Conservation (phyloP, 306 rosid species). For the Vigna trinervia region DNA sequence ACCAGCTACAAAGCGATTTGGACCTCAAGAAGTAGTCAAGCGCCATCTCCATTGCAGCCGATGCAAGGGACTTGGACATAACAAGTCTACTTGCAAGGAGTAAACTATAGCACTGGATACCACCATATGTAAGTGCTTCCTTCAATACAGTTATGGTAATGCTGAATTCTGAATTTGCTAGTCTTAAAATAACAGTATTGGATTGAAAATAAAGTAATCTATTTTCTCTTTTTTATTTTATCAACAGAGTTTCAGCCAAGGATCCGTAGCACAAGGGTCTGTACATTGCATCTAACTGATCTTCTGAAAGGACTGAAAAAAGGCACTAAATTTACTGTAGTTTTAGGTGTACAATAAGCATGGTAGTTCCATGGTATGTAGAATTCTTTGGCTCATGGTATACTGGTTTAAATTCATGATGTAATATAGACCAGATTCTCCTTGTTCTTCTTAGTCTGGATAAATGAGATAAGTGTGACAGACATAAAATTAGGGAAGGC, state of each 20-base stretch:
- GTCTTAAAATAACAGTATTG: slow-evolving; percentile 8
- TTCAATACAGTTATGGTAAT: slow-evolving; percentile 5
- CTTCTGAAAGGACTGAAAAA: slow-evolving; percentile 40
- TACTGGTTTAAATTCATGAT: slow-evolving; percentile 37
- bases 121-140: slow-evolving; percentile 47
- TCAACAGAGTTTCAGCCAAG: slow-evolving; percentile 51
- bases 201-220: slow-evolving; percentile 25
- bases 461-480: neutral
- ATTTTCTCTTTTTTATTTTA: slow-evolving; percentile 27
- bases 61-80: slow-evolving; percentile 96
- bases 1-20: slow-evolving; percentile 77
- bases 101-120: slow-evolving; percentile 42
- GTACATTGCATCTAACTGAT: slow-evolving; percentile 50
- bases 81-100: slow-evolving; percentile 94
- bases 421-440: slow-evolving; percentile 1
- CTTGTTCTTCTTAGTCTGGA: neutral
- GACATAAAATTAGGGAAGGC: neutral
- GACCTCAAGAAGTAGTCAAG: slow-evolving; percentile 67
- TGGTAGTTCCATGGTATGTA: slow-evolving; percentile 34
- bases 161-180: slow-evolving; percentile 15
- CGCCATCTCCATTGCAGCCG: slow-evolving; percentile 96
- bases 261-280: slow-evolving; percentile 44
- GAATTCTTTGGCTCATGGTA: slow-evolving; percentile 39
- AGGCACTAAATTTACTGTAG: slow-evolving; percentile 5
- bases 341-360: slow-evolving; percentile 36